These are phyloP conservation scores for Eucalyptus albens DNA, from an alignment of 345 rosid species.

Conservation along the genomic window DNA sequence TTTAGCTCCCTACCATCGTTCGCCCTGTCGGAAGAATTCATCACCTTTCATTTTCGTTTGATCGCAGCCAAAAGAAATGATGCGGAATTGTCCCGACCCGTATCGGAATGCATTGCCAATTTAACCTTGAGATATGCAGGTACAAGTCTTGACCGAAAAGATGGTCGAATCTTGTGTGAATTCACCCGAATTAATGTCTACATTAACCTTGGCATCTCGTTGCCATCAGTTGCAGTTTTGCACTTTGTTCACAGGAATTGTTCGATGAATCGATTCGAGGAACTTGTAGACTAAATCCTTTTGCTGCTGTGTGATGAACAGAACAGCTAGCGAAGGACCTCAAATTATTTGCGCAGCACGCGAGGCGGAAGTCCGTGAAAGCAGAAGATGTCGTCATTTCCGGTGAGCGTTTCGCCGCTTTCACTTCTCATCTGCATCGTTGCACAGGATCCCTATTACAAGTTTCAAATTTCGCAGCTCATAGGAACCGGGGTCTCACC, in stretches of 20 bases:
- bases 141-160: neutral
- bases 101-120: neutral
- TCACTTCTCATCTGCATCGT: neutral
- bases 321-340: neutral
- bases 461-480: neutral
- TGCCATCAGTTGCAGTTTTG: neutral
- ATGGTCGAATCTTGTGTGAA: neutral
- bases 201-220: neutral
- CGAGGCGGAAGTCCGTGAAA: neutral
- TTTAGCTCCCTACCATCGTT: neutral
- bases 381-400: neutral
- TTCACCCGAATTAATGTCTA: no score
- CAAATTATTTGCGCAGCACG: neutral
- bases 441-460: neutral
- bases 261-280: neutral
- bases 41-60: neutral
- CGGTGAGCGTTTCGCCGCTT: neutral
- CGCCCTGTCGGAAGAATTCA: neutral
- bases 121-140: constrained; percentile 1
- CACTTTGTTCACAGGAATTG: neutral
- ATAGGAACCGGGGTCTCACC: neutral
- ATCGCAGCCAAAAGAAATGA: neutral
- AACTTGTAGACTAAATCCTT: neutral
- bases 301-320: neutral
- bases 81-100: neutral